Base-by-base conservation (phyloP, 2,329 filamentous ascomycete genomes). In the Talaromyces amestolkiae region DNA sequence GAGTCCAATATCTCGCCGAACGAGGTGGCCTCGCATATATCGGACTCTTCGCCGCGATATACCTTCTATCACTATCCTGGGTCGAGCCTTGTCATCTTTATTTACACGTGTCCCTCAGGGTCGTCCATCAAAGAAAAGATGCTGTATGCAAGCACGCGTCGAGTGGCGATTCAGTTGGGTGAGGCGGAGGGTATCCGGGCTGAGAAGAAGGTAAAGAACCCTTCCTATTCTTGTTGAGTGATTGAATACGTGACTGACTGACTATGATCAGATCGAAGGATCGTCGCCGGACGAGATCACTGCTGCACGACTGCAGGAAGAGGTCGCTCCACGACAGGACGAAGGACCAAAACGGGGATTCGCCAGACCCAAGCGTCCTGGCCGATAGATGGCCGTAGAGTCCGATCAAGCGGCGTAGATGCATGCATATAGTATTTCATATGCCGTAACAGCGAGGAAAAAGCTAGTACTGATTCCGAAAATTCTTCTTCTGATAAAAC, bases 401-500 rank as follows among this genome's bases (percentile, higher is more conserved):
- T 47, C n/a, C 33, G 10, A n/a, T 37, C 8, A 10, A 17, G 22
- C 17, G n/a, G 53, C n/a, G n/a, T 56, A 37, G 33, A 56, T 39
- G n/a, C 19, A 35, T 56, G 53, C 53, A 56, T 15, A 56, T 56
- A 56, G 53, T 37, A 33, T 56, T 56, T 56, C 33, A 56, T 39
- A 31, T 31, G 27, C 27, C 27, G 27, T 31, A 31, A 31, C 27
- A 31, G 27, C 19, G 24, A n/a, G 24, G 22, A 9, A 10, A 54
- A 56, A 13, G 31, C 45, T 65, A 71, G 76, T 75, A 78, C 71
- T 79, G 75, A 78, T 79, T 79, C 65, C 77, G 74, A 73, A 79
- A 79, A 76, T 76, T 79, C 82, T 91, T 91, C 79, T 91, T 91
- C 79, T 90, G 87, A 77, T 90, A 88, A 71, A 89, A 87, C 80